Evolutionary conservation across 306 rosid species (phyloP).

Genomic region (Vicia faba): DNA sequence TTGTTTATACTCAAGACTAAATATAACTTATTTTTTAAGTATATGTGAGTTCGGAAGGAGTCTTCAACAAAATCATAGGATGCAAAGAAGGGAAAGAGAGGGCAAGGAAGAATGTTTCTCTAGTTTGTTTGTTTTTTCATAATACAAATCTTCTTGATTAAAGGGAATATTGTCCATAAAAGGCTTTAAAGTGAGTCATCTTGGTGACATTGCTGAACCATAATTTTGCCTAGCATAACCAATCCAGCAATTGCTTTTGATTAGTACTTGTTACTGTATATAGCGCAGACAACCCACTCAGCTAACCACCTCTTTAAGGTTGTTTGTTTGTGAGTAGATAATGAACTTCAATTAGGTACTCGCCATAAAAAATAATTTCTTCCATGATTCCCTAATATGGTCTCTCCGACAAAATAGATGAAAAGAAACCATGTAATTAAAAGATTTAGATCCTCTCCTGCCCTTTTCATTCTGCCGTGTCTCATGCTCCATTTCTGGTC

Average conservation of each 20-base stretch:
- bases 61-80: neutral
- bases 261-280: neutral
- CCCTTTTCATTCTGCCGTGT: too few relatives aligned
- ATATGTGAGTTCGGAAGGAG: too few relatives aligned
- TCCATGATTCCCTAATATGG: neutral
- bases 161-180: constrained; percentile 8
- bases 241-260: neutral
- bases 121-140: too few relatives aligned
- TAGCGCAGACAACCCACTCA: neutral
- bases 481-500: too few relatives aligned
- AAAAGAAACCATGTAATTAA: neutral
- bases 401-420: neutral
- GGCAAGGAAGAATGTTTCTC: neutral
- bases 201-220: neutral
- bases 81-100: neutral
- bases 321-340: neutral
- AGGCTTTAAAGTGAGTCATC: neutral
- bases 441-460: too few relatives aligned
- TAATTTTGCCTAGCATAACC: neutral
- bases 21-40: too few relatives aligned
- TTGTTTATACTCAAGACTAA: too few relatives aligned
- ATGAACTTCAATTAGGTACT: neutral
- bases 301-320: neutral
- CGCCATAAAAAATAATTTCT: neutral
- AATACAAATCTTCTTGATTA: too few relatives aligned